phyloP scores from a whole-genome alignment of 345 rosid species.

The Eucalyptus virginea region DNA sequence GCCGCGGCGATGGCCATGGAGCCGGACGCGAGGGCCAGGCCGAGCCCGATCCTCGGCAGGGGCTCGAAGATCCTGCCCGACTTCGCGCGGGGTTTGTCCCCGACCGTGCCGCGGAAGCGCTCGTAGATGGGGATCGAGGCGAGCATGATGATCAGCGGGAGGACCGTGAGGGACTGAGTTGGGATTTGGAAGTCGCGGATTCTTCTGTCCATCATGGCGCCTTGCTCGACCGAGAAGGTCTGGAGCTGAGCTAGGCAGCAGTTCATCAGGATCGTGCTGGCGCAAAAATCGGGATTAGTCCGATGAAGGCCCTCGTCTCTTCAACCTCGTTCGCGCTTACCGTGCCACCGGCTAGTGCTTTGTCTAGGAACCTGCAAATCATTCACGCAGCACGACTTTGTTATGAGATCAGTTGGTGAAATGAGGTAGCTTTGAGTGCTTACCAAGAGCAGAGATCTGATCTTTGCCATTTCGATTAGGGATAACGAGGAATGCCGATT shows the following conservation, averaged over 20 bases:
- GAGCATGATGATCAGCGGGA: slow-evolving; percentile 32
- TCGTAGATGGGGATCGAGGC: slow-evolving; percentile 31
- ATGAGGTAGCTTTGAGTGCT: not conserved
- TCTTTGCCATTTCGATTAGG: not conserved
- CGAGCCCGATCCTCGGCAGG: slow-evolving; percentile 33
- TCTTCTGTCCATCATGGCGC: slow-evolving; percentile 30
- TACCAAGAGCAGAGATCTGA: not conserved
- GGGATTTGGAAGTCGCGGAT: slow-evolving; percentile 31
- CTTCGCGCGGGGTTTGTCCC: not conserved
- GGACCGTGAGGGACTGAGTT: slow-evolving; percentile 26
- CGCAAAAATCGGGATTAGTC: slow-evolving; percentile 42
- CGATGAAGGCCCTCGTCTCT: slow-evolving; percentile 39
- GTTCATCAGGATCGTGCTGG: slow-evolving; percentile 60
- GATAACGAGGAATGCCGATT: not conserved
- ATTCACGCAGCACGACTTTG: not conserved
- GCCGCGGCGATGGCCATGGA: slow-evolving; percentile 43
- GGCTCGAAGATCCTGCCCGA: slow-evolving; percentile 3
- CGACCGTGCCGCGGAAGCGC: not conserved
- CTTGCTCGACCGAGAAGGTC: slow-evolving; percentile 56
- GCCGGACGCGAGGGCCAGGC: slow-evolving; percentile 30
- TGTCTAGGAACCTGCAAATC: slow-evolving; percentile 27
- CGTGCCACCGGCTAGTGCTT: slow-evolving; percentile 16
- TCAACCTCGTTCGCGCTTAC: slow-evolving; percentile 18
- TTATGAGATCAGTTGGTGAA: not conserved
- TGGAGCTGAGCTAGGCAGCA: slow-evolving; percentile 48